Conservation (phyloP, 345 rosid species). For the Sisymbrium irio region DNA sequence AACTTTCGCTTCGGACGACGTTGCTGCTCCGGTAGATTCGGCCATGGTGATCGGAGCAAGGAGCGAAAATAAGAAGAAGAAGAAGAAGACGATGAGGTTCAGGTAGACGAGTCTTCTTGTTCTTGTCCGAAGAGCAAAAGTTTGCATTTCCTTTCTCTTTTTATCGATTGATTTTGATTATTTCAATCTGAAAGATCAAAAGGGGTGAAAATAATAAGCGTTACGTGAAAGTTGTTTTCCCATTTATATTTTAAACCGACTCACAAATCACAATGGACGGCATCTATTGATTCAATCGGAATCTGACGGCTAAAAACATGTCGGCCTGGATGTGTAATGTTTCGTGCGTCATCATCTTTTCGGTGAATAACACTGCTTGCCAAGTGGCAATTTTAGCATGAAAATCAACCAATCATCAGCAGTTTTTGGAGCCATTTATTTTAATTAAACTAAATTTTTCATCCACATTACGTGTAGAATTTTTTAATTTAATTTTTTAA, state of each 20-base stretch:
- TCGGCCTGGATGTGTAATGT: neutral
- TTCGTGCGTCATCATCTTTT: neutral
- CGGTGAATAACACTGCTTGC: neutral
- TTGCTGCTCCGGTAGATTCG: slow-evolving; percentile 29
- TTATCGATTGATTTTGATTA: slow-evolving; percentile 7
- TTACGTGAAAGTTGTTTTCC: neutral
- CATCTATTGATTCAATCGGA: neutral
- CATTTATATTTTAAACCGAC: slow-evolving; percentile 1
- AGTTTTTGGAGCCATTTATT: too few relatives aligned
- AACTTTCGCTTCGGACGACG: slow-evolving; percentile 46
- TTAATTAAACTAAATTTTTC: too few relatives aligned
- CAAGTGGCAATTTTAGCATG: neutral
- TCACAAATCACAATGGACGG: slow-evolving; percentile 8
- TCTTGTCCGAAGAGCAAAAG: neutral
- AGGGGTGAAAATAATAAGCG: neutral
- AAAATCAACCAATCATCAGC: neutral
- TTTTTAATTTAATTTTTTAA: too few relatives aligned
- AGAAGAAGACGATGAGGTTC: neutral
- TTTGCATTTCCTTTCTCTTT: slow-evolving; percentile 4
- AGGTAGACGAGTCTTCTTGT: slow-evolving; percentile 2
- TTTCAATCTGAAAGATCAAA: neutral
- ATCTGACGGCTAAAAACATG: slow-evolving; percentile 3
- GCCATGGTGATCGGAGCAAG: slow-evolving; percentile 43
- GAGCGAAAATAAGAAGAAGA: neutral
- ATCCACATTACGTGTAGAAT: too few relatives aligned